These are phyloP conservation scores for Malus sieversii DNA, from an alignment of 306 rosid genomes.

Conservation along the genomic window DNA sequence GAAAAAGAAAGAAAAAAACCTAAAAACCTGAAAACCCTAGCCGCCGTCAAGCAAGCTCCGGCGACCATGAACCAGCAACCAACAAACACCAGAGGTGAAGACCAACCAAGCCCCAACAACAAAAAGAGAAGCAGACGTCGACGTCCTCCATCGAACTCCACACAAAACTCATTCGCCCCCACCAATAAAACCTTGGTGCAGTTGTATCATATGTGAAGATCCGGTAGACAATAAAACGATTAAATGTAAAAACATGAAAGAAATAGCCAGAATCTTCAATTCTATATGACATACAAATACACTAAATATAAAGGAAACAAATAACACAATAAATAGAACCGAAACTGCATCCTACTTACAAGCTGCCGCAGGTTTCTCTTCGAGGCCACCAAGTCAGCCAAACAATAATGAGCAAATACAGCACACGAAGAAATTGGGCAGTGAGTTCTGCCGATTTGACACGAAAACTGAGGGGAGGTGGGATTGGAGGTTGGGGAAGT, in stretches of 20 bases:
- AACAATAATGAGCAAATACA: slow-evolving; percentile 15
- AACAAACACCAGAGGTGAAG: no score
- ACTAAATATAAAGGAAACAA: not conserved
- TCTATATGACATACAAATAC: not conserved
- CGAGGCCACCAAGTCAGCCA: slow-evolving; percentile 43
- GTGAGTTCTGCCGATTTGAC: no score
- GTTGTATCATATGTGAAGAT: not conserved
- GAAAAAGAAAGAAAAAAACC: no score
- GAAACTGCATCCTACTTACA: slow-evolving; percentile 43
- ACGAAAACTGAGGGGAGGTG: no score
- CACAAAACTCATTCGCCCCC: no score
- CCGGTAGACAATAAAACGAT: not conserved
- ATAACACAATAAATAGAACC: not conserved
- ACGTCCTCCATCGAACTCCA: no score
- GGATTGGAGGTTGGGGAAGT: no score
- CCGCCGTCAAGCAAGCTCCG: no score
- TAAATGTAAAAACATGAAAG: not conserved
- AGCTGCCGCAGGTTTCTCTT: slow-evolving; percentile 94
- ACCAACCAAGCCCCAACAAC: no score
- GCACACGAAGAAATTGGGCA: not conserved
- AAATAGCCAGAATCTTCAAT: not conserved
- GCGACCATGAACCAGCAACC: no score
- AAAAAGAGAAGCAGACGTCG: no score
- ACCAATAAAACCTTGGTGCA: not conserved
- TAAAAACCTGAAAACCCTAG: no score